phyloP scores from a whole-genome alignment of 306 rosid genomes.

The Canavalia ensiformis region DNA sequence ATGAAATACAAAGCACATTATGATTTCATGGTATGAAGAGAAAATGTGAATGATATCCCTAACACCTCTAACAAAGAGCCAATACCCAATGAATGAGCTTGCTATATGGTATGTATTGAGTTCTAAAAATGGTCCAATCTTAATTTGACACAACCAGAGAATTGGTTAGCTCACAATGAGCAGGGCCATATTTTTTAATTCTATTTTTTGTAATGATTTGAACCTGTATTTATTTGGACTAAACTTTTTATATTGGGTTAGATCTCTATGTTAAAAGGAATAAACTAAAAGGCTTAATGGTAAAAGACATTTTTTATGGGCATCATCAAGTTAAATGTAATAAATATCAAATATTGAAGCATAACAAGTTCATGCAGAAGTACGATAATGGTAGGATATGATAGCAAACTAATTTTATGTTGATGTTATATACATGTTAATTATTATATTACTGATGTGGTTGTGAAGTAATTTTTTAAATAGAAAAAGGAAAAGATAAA shows the following conservation, averaged over 20 bases:
- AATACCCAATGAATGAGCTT: not conserved
- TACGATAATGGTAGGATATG: not conserved
- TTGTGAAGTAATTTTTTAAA: not conserved
- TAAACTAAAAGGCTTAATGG: not conserved
- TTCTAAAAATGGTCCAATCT: not conserved
- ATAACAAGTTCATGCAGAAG: not conserved
- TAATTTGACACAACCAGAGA: not conserved
- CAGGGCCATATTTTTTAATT: not conserved
- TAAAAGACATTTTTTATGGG: not conserved
- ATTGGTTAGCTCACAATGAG: not conserved
- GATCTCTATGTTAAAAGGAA: not conserved
- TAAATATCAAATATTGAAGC: not conserved
- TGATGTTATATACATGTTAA: not conserved
- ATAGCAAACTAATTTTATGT: not conserved
- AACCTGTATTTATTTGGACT: not conserved
- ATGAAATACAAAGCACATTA: not conserved
- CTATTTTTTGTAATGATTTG: not conserved
- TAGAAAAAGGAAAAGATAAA: not conserved
- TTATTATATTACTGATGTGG: not conserved
- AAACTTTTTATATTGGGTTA: not conserved
- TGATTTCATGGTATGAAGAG: not conserved
- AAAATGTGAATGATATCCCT: not conserved
- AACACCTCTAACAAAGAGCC: not conserved
- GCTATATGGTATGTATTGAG: not conserved
- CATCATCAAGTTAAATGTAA: not conserved